phyloP scores from a whole-genome alignment of 768 basidiomycete species.

The Termitomyces sp. region DNA sequence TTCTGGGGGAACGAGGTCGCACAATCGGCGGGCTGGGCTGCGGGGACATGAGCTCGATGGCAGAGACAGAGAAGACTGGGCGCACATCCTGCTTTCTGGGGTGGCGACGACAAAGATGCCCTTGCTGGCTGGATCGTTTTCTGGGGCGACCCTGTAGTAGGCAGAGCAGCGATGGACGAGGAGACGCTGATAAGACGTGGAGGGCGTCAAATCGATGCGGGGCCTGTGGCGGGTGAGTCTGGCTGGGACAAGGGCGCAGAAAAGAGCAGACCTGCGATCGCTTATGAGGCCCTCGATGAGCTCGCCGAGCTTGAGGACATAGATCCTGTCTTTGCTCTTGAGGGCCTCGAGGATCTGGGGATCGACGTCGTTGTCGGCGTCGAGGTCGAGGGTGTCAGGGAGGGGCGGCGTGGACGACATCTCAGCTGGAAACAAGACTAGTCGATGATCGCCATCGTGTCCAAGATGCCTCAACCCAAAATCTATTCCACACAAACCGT shows the following conservation, averaged over 20 bases:
- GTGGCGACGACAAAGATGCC: constrained; percentile 51
- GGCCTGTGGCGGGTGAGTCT: constrained; percentile 27
- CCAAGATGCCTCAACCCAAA: not conserved
- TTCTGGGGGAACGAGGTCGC: constrained; percentile 76
- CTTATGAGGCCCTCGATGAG: constrained; percentile 74
- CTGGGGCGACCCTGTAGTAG: constrained; percentile 71
- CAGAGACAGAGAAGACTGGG: constrained; percentile 13
- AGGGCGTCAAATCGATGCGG: constrained; percentile 60
- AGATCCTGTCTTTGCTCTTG: constrained; percentile 81
- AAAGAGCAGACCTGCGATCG: constrained; percentile 57
- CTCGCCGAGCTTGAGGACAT: constrained; percentile 86
- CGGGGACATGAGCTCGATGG: constrained; percentile 8
- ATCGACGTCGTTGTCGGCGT: constrained; percentile 50
- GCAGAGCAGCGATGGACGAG: constrained; percentile 82
- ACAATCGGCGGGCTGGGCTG: constrained; percentile 66
- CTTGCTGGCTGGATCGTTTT: constrained; percentile 61
- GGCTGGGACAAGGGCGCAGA: not conserved
- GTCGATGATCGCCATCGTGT: not conserved
- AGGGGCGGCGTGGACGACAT: not conserved
- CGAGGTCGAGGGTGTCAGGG: constrained; percentile 7
- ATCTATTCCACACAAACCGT: constrained; percentile 21
- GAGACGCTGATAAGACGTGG: constrained; percentile 79
- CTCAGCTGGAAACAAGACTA: not conserved
- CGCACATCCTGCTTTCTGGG: constrained; percentile 72
- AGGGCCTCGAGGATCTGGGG: constrained; percentile 81